Evolutionary conservation across 148 eudicot genomes (phyloP).

Genomic region (Dysphania ambrosioides): DNA sequence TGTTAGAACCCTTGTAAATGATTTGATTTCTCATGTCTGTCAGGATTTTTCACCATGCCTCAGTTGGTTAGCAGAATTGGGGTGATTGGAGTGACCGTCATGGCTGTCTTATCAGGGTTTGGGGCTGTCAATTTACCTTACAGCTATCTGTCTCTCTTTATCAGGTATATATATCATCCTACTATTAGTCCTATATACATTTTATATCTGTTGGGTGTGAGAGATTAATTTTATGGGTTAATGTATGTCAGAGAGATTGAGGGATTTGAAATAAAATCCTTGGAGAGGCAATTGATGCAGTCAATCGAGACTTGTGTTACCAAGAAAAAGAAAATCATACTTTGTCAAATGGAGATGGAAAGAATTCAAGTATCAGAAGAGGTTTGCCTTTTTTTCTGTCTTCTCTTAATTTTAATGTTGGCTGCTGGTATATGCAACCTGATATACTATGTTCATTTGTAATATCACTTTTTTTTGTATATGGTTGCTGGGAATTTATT

Average conservation of each 20-base stretch:
- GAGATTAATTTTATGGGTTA: conserved; percentile 4
- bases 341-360: conserved; percentile 82
- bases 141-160: conserved; percentile 92
- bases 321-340: conserved; percentile 91
- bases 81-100: conserved; percentile 94
- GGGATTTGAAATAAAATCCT: conserved; percentile 82
- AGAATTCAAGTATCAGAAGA: conserved; percentile 89
- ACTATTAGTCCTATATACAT: neutral
- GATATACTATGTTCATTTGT: neutral
- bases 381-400: conserved; percentile 35
- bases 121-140: conserved; percentile 98
- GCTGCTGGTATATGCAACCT: neutral
- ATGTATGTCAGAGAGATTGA: conserved; percentile 74
- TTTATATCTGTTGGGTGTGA: neutral
- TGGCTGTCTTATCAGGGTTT: conserved; percentile 97
- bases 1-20: neutral
- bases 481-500: neutral
- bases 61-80: conserved; percentile 98
- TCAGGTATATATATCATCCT: conserved; percentile 46
- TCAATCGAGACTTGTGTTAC: conserved; percentile 82
- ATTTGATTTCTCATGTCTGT: neutral
- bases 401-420: neutral
- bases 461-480: neutral
- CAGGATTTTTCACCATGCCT: conserved; percentile 95
- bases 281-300: conserved; percentile 97